Evolutionary conservation across 169 alveolate genomes (phyloP), one percentile per base, ranked within the genome.

Genomic region (Cryptosporidium sp.): DNA sequence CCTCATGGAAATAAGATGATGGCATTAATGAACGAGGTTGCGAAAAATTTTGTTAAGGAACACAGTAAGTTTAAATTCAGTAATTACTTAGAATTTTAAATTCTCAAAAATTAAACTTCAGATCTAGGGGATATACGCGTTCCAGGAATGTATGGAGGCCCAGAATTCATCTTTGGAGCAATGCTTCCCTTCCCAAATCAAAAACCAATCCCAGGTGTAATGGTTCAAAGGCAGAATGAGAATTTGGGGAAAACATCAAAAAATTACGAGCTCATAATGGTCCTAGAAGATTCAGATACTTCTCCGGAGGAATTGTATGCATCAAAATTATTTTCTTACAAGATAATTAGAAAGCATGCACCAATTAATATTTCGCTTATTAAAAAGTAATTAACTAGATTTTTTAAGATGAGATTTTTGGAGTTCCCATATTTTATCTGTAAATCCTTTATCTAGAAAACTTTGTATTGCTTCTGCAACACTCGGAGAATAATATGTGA

Each of bases 61-160:
- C 48, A 80, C 37, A 62, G 89, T 80, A 80, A 80, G 89, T 80
- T 80, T 35, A 26, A 18, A 61, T 61, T 23, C 23, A 33, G n/a
- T 42, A 39, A 21, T 35, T 67, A 44, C 6, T 10, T 18, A 12
- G 18, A 26, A 53, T 26, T 8, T 31, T 18, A 56, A 48, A 21
- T 51, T 0, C 8, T 58, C 44, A 18, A 16, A 29, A 56, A 58
- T 60, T 26, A 75, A 56, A 23, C 16, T 35, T 33, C 31, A 80
- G 89, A 80, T 60, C 62, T 80, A 31, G 89, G 89, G 45, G 68
- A 65, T 80, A 80, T 80, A 80, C 73, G 60, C 31, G 75, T 80
- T 33, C 89, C 89, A 37, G 89, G 89, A 62, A 80, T 80, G 89
- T 80, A 80, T 67, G 89, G 89, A 10, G 89, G 89, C 1, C 80